Evolutionary conservation across 345 rosid species (phyloP).

Genomic region (Euphorbia pulcherrima): DNA sequence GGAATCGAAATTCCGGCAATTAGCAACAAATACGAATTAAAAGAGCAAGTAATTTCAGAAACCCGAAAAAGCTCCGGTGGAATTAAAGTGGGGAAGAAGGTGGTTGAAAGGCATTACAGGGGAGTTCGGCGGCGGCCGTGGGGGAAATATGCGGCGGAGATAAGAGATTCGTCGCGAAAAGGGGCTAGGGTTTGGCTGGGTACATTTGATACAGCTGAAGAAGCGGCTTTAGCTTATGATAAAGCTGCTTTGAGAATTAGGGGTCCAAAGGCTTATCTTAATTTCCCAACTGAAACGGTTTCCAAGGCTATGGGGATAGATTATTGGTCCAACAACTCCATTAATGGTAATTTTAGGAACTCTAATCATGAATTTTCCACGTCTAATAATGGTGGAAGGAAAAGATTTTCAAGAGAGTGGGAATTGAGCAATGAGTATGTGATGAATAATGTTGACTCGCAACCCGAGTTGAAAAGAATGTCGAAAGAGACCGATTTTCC

Average conservation of each 20-base stretch:
- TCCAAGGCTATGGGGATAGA: conserved; percentile 40
- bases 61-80: background rate
- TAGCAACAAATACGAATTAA: conserved; percentile 2
- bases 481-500: conserved; percentile 20
- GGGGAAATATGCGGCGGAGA: conserved; percentile 91
- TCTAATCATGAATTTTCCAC: no score
- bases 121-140: conserved; percentile 84
- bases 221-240: conserved; percentile 89
- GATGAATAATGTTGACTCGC: no score
- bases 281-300: conserved; percentile 59
- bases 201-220: conserved; percentile 78
- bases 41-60: background rate
- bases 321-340: background rate
- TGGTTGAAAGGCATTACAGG: conserved; percentile 48
- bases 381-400: background rate
- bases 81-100: conserved; percentile 17
- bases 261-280: conserved; percentile 64
- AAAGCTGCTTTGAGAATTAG: conserved; percentile 80
- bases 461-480: conserved; percentile 38
- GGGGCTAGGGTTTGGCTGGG: conserved; percentile 88
- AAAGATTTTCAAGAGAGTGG: conserved; percentile 34
- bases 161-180: conserved; percentile 65
- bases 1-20: conserved; percentile 21
- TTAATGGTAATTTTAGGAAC: background rate
- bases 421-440: background rate